Evolutionary conservation across 768 basidiomycete species (phyloP).

Genomic region (Lactarius psammicola): DNA sequence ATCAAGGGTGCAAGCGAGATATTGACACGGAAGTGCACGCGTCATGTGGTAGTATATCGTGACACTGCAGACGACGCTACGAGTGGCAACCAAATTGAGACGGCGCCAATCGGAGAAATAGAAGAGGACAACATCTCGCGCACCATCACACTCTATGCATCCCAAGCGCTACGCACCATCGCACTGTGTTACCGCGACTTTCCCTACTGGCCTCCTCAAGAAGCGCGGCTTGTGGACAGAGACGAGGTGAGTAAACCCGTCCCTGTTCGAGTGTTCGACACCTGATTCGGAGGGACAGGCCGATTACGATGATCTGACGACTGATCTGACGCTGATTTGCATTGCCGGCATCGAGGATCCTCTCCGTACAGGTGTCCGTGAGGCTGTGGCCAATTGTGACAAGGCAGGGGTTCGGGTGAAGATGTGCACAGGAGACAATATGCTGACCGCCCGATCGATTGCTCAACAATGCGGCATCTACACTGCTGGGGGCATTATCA

Average conservation of each 20-base stretch:
- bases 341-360: slow-evolving; percentile 97
- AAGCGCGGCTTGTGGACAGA: slow-evolving; percentile 40
- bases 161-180: slow-evolving; percentile 92
- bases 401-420: slow-evolving; percentile 90
- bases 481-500: slow-evolving; percentile 89
- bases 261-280: slow-evolving; percentile 16
- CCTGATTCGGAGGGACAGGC: slow-evolving; percentile 42
- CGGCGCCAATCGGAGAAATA: slow-evolving; percentile 58
- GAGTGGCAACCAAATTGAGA: slow-evolving; percentile 44
- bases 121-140: slow-evolving; percentile 80
- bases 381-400: slow-evolving; percentile 88
- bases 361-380: slow-evolving; percentile 81
- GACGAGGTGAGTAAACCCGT: slow-evolving; percentile 50
- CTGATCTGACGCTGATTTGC: slow-evolving; percentile 78
- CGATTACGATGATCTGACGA: slow-evolving; percentile 63
- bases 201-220: slow-evolving; percentile 74
- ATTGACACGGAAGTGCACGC: slow-evolving; percentile 69
- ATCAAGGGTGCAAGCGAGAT: slow-evolving; percentile 96
- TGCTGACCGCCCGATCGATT: slow-evolving; percentile 91
- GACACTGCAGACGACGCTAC: slow-evolving; percentile 34
- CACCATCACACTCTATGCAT: slow-evolving; percentile 97
- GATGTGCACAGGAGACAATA: slow-evolving; percentile 99
- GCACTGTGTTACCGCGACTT: slow-evolving; percentile 93
- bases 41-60: slow-evolving; percentile 66
- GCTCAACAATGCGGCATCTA: slow-evolving; percentile 96